Evolutionary conservation across 164 flowering plant species (phyloP).

Genomic region (Cinnamomum chago): DNA sequence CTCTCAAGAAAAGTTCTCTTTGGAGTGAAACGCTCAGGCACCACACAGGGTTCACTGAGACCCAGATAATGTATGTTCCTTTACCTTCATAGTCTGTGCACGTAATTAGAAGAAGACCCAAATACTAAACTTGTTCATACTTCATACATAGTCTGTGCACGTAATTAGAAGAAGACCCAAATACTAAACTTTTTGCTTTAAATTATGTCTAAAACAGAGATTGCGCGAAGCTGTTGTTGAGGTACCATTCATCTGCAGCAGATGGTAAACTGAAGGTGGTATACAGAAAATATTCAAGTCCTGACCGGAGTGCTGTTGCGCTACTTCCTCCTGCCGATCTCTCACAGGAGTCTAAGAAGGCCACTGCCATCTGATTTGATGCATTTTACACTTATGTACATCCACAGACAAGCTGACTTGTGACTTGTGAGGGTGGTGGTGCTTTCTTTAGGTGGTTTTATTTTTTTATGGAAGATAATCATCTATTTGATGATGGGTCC

Average conservation of each 20-base stretch:
- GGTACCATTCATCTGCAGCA: slow-evolving; percentile 40
- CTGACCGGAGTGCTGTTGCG: slow-evolving; percentile 53
- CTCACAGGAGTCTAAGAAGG: slow-evolving; percentile 10
- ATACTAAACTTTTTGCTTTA: background rate
- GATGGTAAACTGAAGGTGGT: slow-evolving; percentile 49
- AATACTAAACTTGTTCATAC: no score
- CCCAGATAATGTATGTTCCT: slow-evolving; percentile 38
- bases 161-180: background rate
- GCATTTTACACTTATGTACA: background rate
- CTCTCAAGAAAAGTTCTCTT: slow-evolving; percentile 46
- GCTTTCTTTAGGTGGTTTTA: background rate
- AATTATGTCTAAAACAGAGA: slow-evolving; percentile 33
- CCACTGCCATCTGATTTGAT: no score
- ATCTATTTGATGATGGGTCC: background rate
- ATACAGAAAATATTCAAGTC: slow-evolving; percentile 52
- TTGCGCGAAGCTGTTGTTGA: slow-evolving; percentile 60
- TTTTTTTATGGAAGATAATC: background rate
- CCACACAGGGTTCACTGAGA: slow-evolving; percentile 75
- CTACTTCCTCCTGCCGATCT: slow-evolving; percentile 48
- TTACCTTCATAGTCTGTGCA: background rate
- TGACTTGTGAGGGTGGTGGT: background rate
- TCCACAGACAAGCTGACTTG: background rate
- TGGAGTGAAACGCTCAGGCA: slow-evolving; percentile 74
- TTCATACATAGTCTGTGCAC: background rate
- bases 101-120: background rate